Base-by-base conservation (phyloP, 305 asterid genomes). In the Fraxinus albicans region DNA sequence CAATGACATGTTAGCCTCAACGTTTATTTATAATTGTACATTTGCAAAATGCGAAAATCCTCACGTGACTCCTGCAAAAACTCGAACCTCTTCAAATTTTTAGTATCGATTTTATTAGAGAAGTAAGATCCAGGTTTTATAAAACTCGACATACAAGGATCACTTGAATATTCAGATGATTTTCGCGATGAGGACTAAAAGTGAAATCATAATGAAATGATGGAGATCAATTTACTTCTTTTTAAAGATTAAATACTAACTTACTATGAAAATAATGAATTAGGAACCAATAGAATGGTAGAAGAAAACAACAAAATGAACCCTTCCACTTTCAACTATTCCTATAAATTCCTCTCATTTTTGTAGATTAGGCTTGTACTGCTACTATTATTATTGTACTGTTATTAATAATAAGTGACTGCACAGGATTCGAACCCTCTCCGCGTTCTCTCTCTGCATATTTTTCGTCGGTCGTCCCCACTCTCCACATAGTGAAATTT, bases 401-500 rank as follows among this genome's bases (percentile, higher is more conserved):
- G 0, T 65, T 12, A 27, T 4, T 9, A 69, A 27, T 13, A 10
- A 33, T 3, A 31, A 33, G 76, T 72, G 25, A 17, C 40, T 17
- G 0, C 76, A 33, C 44, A 1, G 76, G 44, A 72, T 72, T 70
- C 77, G 77, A 72, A 15, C 77, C 47, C 77, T 15, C 44, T 33
- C 13, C 76, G 76, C 13, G 23, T 72, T 15, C 76, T 69, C 74
- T 15, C 42, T 13, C 35, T 31, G 76, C 76, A 31, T 15, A 72
- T 31, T 31, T 34, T 31, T 72, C 47, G 77, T 72, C 76, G 77
- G 77, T 72, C 77, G 77, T 72, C 77, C 17, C 47, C 44, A 29
- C 31, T 67, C 4, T 60, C 8, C n/a, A 6, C 9, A 72, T 4
- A 34, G 42, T 44, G 44, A 31, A 31, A 72, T 6, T 13, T 72